Base-by-base conservation (phyloP, 192 early-diverging fungal species). In the Coemansia sp. region DNA sequence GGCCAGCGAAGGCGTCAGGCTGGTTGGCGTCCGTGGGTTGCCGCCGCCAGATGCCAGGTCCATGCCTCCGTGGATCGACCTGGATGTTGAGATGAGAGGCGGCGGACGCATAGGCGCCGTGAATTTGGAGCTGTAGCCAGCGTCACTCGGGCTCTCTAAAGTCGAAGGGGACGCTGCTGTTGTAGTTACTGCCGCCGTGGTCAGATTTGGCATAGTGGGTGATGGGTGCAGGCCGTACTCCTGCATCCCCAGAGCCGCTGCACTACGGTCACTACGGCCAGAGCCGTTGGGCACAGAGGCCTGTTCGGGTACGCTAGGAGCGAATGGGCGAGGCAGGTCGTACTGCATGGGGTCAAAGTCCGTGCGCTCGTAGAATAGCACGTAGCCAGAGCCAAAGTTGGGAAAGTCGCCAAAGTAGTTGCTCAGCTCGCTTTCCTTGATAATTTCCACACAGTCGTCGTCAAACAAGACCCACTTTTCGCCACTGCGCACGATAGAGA, bases 381-480 rank as follows among this genome's bases (percentile, higher is more conserved):
- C 85, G 61, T 93, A 94, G 1, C 92, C 92, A 13, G 88, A 92
- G 21, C 91, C 91, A 70, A 82, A 84, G 57, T 84, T 87, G 3
- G 90, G 83, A 41, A 83, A 77, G 71, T 93, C 91, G 52, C 91
- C 91, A 85, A 92, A 93, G 57, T 91, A 94, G 62, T 89, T 89
- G 65, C 85, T 83, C 23, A 92, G 89, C 55, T 92, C 89, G 18
- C 83, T 78, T 72, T 92, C 92, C 47, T 89, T 85, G 23, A 93
- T 92, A 0, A 86, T 61, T 86, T 93, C 88, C n/a, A 99, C 95
- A 48, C 82, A 86, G 52, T 99, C 96, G 77, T 99, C 97, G 79
- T 99, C 97, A 76, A 97, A 97, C 31, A 97, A 74, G 36, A 96
- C 72, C 97, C 97, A 99, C 42, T 89, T 87, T 28, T 89, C 89